Evolutionary conservation across 192 early-diverging fungal species (phyloP), one percentile per base, ranked within the genome.

Genomic region (Chytriomyces sp.): DNA sequence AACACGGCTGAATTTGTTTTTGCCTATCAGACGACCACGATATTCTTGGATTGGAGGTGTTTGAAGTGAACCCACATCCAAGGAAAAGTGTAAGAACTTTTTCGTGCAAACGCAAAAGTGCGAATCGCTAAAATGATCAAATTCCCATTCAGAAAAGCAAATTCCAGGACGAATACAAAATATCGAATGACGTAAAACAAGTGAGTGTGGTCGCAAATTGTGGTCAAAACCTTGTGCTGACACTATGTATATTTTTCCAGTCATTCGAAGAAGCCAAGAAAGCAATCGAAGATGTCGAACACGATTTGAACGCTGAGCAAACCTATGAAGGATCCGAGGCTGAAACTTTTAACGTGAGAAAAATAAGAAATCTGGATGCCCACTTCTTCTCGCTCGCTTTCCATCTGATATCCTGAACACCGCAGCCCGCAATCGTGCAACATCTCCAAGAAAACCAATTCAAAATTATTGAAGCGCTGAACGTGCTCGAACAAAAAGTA

Each of bases 11-110:
- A 60, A 60, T 60, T 18, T 23, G 45, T 16, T 13, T 9, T 35
- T 28, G 16, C 5, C n/a, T 28, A 65, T 63, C 23, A 80, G 93
- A 95, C 83, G 93, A 95, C 79, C 94, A 95, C 65, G 93, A 94
- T 81, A 61, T 95, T 24, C 71, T 85, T 18, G 81, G 87, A 0
- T 88, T 94, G 64, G 91, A 93, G 64, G 82, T 87, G 0, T 92
- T 86, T 44, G 88, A 95, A 74, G 77, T 92, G 10, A 88, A 95
- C 59, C 93, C 93, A 18, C 74, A 80, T 16, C 77, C 77, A 53
- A 83, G 82, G 45, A 77, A 81, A 75, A 44, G 53, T 4, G 53
- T 78, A 79, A 65, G 75, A 66, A 44, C n/a, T 64, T 64, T 72
- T 49, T 60, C 43, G 66, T n/a, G 46, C 18, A 18, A 7, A 35